Evolutionary conservation across 73 alveolate species (phyloP).

Genomic region (Paramecium sexaurelia): DNA sequence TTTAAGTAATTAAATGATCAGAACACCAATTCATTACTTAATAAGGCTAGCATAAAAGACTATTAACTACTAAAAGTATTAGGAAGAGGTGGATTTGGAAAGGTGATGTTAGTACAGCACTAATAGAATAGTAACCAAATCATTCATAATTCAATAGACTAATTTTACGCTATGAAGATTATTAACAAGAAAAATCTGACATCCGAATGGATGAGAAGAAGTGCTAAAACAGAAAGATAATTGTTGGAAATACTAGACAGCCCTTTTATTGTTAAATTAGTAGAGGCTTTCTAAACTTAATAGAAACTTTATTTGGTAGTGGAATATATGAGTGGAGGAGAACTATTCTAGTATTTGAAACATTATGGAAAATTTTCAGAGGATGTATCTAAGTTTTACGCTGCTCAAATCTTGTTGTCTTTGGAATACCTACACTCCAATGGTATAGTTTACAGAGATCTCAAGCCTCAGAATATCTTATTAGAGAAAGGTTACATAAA

Average conservation of each 20-base stretch:
- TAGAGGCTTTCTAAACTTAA: constrained; percentile 94
- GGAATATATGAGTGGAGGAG: constrained; percentile 93
- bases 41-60: constrained; percentile 63
- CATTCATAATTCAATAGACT: background rate
- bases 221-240: constrained; percentile 82
- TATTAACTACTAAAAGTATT: constrained; percentile 80
- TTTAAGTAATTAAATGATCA: background rate
- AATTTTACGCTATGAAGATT: constrained; percentile 3
- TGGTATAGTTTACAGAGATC: constrained; percentile 86
- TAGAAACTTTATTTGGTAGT: constrained; percentile 89
- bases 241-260: constrained; percentile 87
- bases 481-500: constrained; percentile 84
- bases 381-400: constrained; percentile 79
- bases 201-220: constrained; percentile 1
- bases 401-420: constrained; percentile 81
- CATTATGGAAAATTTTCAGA: constrained; percentile 77
- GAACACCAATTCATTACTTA: background rate
- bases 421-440: constrained; percentile 83
- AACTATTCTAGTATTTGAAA: constrained; percentile 79
- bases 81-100: constrained; percentile 93
- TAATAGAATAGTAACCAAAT: background rate
- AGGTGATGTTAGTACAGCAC: constrained; percentile 82
- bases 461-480: constrained; percentile 92
- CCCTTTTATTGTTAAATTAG: constrained; percentile 93
- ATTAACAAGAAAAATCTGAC: background rate